These are phyloP conservation scores for Berberis thunbergii DNA, from an alignment of 164 flowering plant species.

Conservation along the genomic window DNA sequence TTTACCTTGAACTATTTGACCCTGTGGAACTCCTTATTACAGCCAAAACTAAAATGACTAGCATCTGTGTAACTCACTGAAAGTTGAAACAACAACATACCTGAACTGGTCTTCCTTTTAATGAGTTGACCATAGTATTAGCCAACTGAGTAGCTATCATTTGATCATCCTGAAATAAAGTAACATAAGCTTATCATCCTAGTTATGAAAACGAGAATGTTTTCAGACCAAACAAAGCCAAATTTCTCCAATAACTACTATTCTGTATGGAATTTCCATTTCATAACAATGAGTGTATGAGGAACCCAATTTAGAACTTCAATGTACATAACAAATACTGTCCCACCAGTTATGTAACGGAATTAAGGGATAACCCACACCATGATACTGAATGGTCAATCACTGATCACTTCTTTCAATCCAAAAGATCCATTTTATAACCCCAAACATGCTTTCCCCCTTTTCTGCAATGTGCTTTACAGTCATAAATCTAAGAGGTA, in stretches of 20 bases:
- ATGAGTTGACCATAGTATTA: slow-evolving; percentile 79
- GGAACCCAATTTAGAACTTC: not conserved
- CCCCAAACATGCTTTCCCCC: too few species aligned
- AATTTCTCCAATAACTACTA: too few species aligned
- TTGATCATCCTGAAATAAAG: slow-evolving; percentile 69
- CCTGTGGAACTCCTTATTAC: slow-evolving; percentile 40
- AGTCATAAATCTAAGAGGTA: too few species aligned
- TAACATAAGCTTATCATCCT: slow-evolving; percentile 2
- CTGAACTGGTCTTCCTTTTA: slow-evolving; percentile 94
- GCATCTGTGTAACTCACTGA: slow-evolving; percentile 1
- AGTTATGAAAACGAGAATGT: not conserved
- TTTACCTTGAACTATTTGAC: slow-evolving; percentile 80
- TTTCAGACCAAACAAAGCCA: slow-evolving; percentile 2
- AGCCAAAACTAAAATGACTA: not conserved
- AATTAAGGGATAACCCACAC: not conserved
- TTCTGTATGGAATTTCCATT: not conserved
- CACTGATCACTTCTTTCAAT: too few species aligned
- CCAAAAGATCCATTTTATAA: too few species aligned
- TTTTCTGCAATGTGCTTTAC: too few species aligned
- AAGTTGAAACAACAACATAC: slow-evolving; percentile 32
- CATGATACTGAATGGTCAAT: not conserved
- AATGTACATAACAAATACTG: not conserved
- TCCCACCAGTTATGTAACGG: not conserved
- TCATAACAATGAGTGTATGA: not conserved
- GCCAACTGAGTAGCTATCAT: slow-evolving; percentile 66